Percentiles rank a stretch among this genome's conserved stretches.
These are phyloP conservation scores for Cutaneotrichosporon arboriforme DNA, from an alignment of 1,284 basidiomycete species.

Conservation along the genomic window DNA sequence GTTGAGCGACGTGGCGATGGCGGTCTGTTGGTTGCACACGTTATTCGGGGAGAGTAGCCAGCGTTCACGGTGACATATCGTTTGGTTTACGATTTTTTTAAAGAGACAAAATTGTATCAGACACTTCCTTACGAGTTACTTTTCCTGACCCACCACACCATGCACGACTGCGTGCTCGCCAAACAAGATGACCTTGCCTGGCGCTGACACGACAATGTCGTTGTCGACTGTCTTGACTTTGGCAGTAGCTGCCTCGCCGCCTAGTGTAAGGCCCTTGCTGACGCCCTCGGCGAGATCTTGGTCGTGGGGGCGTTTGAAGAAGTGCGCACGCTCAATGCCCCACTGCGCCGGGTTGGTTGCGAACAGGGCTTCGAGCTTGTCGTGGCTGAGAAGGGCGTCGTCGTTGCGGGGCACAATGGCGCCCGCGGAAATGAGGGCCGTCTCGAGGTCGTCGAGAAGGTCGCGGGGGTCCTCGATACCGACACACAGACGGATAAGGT, in stretches of 20 bases:
- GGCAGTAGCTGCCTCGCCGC: constrained; percentile 31
- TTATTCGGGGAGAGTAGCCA: background rate
- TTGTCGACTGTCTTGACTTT: constrained; percentile 40
- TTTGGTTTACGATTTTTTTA: background rate
- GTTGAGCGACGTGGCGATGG: constrained; percentile 89
- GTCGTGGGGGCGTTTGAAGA: constrained; percentile 34
- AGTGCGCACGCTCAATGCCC: constrained; percentile 43
- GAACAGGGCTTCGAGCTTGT: constrained; percentile 34
- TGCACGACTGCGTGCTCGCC: constrained; percentile 99
- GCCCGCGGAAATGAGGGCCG: constrained; percentile 83
- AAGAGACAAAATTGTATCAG: constrained; percentile 11
- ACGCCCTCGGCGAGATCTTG: constrained; percentile 31
- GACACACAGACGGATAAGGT: constrained; percentile 95
- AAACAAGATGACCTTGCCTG: constrained; percentile 97
- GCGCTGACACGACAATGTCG: constrained; percentile 75
- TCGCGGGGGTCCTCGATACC: constrained; percentile 95
- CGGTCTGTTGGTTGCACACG: constrained; percentile 57
- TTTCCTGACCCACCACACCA: constrained; percentile 67
- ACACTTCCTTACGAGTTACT: constrained; percentile 2
- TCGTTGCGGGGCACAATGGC: constrained; percentile 57
- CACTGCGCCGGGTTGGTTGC: constrained; percentile 33
- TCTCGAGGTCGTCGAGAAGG: constrained; percentile 90
- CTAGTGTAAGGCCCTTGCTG: constrained; percentile 25
- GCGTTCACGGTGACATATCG: constrained; percentile 1
- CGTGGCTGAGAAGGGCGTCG: constrained; percentile 25